Evolutionary conservation across 1,139 yeast genomes (phyloP), one percentile per base, ranked within the genome.

Genomic region (Kodamaea anthophila): DNA sequence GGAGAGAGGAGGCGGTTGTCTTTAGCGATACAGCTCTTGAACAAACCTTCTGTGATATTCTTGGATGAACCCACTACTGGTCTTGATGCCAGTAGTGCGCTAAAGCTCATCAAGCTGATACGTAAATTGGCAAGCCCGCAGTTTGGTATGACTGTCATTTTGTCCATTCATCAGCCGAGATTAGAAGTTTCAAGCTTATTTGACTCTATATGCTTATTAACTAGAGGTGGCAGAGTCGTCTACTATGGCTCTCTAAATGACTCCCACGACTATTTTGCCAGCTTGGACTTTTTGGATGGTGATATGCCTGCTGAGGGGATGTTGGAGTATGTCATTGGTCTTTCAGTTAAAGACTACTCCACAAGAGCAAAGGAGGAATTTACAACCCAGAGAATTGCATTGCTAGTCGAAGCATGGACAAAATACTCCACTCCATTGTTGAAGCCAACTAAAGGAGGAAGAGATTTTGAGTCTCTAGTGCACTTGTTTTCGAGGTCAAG

Each of bases 21-120:
- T 9, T 31, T 51, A 15, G 56, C 55, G 4, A 43, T 49, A 11
- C 55, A 51, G 30, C 36, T 51, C 14, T 35, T 51, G 14, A 42
- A 39, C 24, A 43, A 39, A 23, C 56, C 56, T 1, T 46, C 49
- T 5, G 27, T 49, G 12, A 35, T 51, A 3, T 51, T 49, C 23
- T 34, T 51, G 16, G 56, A 51, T 26, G 56, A 51, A 28, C 56
- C 56, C 12, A 51, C 56, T 12, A 49, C 56, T 1, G 56, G 56
- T 2, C 38, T 51, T 24, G 56, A 51, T 27, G 42, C 56, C 7
- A 42, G 46, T 16, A 43, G 49, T 13, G 45, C 54, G 2, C 38
- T 49, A 25, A 46, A 46, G 13, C 36, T 51, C 23, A 41, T 49
- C 11, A 37, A 40, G 6, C 44, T 46, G 3, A 35, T 51, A 10